Evolutionary conservation across 805 yeast species (phyloP).

Genomic region (Cyberlindnera veronae): DNA sequence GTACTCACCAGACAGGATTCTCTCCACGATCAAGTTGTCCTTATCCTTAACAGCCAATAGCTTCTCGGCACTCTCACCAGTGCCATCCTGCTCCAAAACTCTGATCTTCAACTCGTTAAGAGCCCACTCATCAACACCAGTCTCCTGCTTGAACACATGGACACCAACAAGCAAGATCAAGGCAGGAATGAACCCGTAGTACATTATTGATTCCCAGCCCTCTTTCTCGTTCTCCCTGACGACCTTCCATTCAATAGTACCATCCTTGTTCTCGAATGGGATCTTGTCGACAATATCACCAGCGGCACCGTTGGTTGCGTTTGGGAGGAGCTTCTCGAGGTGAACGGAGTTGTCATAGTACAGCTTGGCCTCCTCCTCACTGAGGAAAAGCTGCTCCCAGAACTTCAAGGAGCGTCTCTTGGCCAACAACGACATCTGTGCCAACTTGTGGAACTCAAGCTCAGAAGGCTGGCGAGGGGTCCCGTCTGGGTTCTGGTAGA

Average conservation of each 20-base stretch:
- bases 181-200: conserved; percentile 70
- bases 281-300: conserved; percentile 77
- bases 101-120: conserved; percentile 75
- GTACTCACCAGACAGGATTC: conserved; percentile 81
- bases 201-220: conserved; percentile 81
- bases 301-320: conserved; percentile 42
- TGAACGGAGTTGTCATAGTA: conserved; percentile 60
- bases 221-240: conserved; percentile 73
- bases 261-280: conserved; percentile 77
- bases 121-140: conserved; percentile 71
- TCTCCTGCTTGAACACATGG: conserved; percentile 47
- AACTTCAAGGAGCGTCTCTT: conserved; percentile 52
- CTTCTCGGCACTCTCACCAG: conserved; percentile 40
- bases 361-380: conserved; percentile 49
- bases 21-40: conserved; percentile 75
- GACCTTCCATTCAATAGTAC: conserved; percentile 74
- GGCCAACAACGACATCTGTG: conserved; percentile 62
- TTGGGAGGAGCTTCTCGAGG: conserved; percentile 49
- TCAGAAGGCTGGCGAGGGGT: conserved; percentile 67
- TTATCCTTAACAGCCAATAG: conserved; percentile 61
- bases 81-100: conserved; percentile 60
- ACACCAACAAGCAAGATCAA: conserved; percentile 53
- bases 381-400: conserved; percentile 44
- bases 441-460: conserved; percentile 65
- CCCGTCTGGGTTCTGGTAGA: conserved; percentile 75